These are phyloP conservation scores for Rhodotorula graminis DNA, from an alignment of 768 basidiomycete genomes.

Conservation along the genomic window DNA sequence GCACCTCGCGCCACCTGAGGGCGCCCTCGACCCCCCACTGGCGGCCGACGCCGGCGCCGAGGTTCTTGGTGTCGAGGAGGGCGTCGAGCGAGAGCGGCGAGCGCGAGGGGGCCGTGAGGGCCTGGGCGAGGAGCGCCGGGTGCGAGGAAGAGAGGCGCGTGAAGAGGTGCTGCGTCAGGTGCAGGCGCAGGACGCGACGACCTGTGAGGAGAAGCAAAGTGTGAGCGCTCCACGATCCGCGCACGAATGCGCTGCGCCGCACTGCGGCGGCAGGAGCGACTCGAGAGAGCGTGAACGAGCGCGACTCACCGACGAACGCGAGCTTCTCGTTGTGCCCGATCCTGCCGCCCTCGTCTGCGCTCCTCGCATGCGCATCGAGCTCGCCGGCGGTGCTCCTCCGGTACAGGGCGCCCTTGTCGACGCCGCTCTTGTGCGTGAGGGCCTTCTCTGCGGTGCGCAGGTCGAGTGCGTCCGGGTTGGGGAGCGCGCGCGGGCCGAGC, in stretches of 20 bases:
- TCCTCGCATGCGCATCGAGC: neutral
- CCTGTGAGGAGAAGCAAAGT: constrained; percentile 3
- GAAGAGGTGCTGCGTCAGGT: constrained; percentile 27
- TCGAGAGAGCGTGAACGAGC: neutral
- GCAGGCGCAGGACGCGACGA: constrained; percentile 29
- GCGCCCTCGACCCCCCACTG: constrained; percentile 26
- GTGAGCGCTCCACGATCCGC: too few relatives aligned
- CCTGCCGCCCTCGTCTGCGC: neutral
- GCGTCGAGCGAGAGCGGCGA: constrained; percentile 9
- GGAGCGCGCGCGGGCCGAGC: neutral
- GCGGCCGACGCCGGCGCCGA: constrained; percentile 27
- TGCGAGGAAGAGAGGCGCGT: constrained; percentile 8
- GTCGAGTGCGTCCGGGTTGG: constrained; percentile 13
- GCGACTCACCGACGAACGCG: constrained; percentile 28
- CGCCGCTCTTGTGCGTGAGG: constrained; percentile 36
- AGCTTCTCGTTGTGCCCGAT: constrained; percentile 37
- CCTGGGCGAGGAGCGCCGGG: constrained; percentile 19
- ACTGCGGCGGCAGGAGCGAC: neutral
- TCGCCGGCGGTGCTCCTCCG: neutral
- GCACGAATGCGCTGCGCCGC: too few relatives aligned
- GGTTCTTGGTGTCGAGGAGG: constrained; percentile 27
- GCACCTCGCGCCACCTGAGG: constrained; percentile 30
- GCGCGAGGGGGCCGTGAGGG: constrained; percentile 3
- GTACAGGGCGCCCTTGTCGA: constrained; percentile 15
- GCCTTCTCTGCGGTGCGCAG: constrained; percentile 1